Evolutionary conservation across 495 filamentous ascomycete species (phyloP).

Genomic region (Aspergillus ellipticus): DNA sequence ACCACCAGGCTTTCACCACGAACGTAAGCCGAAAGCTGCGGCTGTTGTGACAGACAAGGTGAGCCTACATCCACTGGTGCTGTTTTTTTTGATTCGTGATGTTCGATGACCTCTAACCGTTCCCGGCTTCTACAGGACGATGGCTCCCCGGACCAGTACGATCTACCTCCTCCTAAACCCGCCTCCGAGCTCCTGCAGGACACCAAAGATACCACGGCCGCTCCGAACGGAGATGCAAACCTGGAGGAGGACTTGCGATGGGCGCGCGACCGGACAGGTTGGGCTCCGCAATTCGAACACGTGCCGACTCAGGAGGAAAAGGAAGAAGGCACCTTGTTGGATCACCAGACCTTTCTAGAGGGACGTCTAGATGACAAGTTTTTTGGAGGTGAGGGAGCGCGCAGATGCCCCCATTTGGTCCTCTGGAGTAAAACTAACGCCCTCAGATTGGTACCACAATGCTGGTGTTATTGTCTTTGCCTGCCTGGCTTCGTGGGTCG

Average conservation of each 20-base stretch:
- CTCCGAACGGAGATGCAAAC: conserved; percentile 44
- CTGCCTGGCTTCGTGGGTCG: conserved; percentile 83
- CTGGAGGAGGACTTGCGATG: conserved; percentile 58
- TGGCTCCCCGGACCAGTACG: conserved; percentile 64
- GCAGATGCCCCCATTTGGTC: background rate
- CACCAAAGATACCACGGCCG: conserved; percentile 37
- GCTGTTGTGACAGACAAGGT: conserved; percentile 72
- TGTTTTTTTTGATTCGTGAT: background rate
- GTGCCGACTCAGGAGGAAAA: conserved; percentile 46
- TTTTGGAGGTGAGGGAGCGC: conserved; percentile 66
- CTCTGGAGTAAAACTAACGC: conserved; percentile 2
- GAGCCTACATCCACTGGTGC: conserved; percentile 15
- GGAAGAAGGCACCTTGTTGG: conserved; percentile 66
- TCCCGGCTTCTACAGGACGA: conserved; percentile 48
- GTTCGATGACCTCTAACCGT: background rate
- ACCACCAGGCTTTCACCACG: conserved; percentile 59
- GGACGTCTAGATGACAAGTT: conserved; percentile 81
- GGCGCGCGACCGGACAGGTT: conserved; percentile 72
- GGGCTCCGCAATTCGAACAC: conserved; percentile 81
- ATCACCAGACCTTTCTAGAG: conserved; percentile 88
- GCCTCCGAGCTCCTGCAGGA: conserved; percentile 55
- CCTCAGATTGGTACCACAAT: conserved; percentile 94
- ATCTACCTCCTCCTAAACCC: conserved; percentile 72
- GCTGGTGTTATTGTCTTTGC: conserved; percentile 88
- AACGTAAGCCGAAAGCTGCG: conserved; percentile 61